Base-by-base conservation (phyloP, 257 asterid genomes). In the Solanum chilense region DNA sequence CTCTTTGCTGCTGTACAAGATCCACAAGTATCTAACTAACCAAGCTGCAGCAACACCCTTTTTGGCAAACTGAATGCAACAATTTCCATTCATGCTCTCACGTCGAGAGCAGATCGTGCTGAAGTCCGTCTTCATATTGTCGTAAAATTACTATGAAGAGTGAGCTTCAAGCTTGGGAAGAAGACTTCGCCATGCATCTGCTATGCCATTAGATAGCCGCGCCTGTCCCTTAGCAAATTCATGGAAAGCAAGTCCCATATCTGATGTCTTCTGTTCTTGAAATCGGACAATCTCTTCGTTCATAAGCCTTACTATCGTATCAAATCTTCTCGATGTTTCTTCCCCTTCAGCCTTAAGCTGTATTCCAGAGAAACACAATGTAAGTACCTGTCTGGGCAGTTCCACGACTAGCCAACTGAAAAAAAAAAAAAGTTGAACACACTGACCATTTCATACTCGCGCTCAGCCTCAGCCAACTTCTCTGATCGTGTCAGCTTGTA, bases 181-280 rank as follows among this genome's bases (percentile, higher is more conserved):
- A 90, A 97, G 97, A 89, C 98, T 94, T 80, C 97, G 93, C 99
- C 99, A 97, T 18, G 98, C 98, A 31, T 92, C 97, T 20, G 98
- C 98, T 3, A 97, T 93, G 49, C 94, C 89, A 77, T 90, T 95
- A 16, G 99, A 93, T 77, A 96, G 90, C 12, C 90, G 90, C 25
- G 97, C 98, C 73, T 97, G 99, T 85, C 99, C 99, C 89, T 94
- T 89, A 7, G 99, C 98, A 84, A 96, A 97, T 90, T 96, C 98
- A 70, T 97, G 98, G 88, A 97, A 97, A 35, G 98, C 98, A 45
- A 95, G 89, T 23, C 99, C 99, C 96, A 97, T 90, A 49, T 97
- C 99, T 11, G 88, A 27, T 23, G 98, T 97, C 87, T 97, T 96
- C 85, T 97, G 97, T 85, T 96, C 99, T 94, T 97, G 99, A 89